Evolutionary conservation across 495 filamentous ascomycete species (phyloP), one percentile per base, ranked within the genome.

Genomic region (Aspergillus sclerotiicarbonarius): DNA sequence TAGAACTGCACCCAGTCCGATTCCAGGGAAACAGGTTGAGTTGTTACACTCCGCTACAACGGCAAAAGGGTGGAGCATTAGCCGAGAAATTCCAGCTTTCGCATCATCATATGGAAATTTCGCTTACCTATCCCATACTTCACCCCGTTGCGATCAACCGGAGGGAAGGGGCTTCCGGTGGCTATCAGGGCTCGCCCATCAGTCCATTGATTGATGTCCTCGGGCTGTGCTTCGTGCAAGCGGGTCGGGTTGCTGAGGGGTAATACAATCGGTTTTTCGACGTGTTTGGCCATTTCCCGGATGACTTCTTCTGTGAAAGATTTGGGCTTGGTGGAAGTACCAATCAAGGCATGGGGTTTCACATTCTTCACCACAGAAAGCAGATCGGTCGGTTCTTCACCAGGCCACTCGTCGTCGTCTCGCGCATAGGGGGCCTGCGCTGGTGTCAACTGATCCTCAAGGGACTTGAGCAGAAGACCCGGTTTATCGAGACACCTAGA

Each of bases 211-310:
- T 85, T 82, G 46, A 96, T 73, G 65, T 96, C 91, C n/a, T 81
- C 71, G 0, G 91, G 91, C 10, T 83, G 74, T 1, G 92, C 91
- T 71, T 96, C 91, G 69, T 96, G 91, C 0, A 95, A 82, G 0
- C 83, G 76, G 0, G 92, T 96, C 3, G 91, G 91, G 67, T 96
- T 96, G 12, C 88, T 92, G 16, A 96, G 80, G 0, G 91, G 92
- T 54, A 96, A 84, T 52, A 96, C 83, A 50, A 94, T 88, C 29
- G 91, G 91, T 6, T 86, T 81, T 1, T 88, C 79, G 1, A 90
- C 83, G 59, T 93, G 84, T 30, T 81, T 79, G n/a, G 88, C 85
- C 90, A 96, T 95, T 62, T 87, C 90, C 20, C 77, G 75, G 19
- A 96, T 77, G 53, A 90, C 71, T 21, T 89, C 81, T 59, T 91